Conservation (phyloP, 2,329 filamentous ascomycete species). For the Leptographium wingfieldii region DNA sequence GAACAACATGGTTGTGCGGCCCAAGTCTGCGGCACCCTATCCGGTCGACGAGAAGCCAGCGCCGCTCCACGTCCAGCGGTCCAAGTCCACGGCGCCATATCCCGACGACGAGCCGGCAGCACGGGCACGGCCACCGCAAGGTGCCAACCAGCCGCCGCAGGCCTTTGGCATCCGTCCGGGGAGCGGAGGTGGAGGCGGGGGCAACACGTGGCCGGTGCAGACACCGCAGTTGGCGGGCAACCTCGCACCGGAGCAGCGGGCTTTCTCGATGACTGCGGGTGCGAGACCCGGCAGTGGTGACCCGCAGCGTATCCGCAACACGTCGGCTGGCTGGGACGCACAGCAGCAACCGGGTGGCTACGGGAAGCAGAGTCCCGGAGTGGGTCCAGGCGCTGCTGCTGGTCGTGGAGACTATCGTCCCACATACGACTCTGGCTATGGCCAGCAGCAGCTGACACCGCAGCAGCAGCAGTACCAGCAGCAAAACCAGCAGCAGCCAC, state of each 20-base stretch:
- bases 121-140: constrained; percentile 10
- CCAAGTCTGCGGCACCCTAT: constrained; percentile 53
- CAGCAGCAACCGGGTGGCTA: constrained; percentile 26
- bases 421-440: constrained; percentile 6
- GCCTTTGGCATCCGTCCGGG: constrained; percentile 42
- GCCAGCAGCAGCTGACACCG: constrained; percentile 2
- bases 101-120: constrained; percentile 34
- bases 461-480: neutral
- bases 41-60: constrained; percentile 53
- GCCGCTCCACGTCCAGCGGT: constrained; percentile 29
- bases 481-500: neutral
- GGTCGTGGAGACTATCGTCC: constrained; percentile 14
- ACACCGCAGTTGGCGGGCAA: constrained; percentile 33
- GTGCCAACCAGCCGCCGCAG: constrained; percentile 9
- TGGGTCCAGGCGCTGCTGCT: neutral
- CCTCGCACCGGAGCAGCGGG: constrained; percentile 22
- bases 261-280: constrained; percentile 15
- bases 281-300: constrained; percentile 22
- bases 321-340: constrained; percentile 32
- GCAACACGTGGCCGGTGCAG: constrained; percentile 18
- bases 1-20: constrained; percentile 23
- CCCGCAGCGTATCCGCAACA: constrained; percentile 26
- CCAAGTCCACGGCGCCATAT: constrained; percentile 37
- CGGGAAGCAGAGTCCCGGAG: constrained; percentile 25
- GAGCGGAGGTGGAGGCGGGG: constrained; percentile 12